Percentiles rank a stretch among this genome's conserved stretches.
phyloP scores from a whole-genome alignment of 1,284 basidiomycete species.

The Macrocystidia cucumis region DNA sequence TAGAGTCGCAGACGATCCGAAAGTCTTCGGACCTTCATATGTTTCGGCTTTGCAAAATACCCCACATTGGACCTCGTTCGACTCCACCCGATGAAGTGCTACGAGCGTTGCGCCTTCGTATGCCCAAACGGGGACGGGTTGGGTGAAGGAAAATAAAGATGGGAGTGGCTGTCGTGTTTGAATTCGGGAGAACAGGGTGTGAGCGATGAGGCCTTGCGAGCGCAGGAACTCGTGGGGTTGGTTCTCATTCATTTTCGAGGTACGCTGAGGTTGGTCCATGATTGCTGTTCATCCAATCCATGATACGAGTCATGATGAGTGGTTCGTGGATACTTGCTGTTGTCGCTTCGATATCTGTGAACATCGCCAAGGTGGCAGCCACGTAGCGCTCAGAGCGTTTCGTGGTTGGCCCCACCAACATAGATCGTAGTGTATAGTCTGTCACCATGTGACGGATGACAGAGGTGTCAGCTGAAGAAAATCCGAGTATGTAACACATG shows the following conservation, averaged over 20 bases:
- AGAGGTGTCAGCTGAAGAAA: no score
- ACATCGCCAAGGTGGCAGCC: conserved; percentile 31
- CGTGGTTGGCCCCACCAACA: conserved; percentile 22
- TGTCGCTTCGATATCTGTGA: conserved; percentile 25
- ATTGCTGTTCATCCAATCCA: conserved; percentile 25
- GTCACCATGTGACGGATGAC: conserved; percentile 26
- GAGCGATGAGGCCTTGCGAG: no score
- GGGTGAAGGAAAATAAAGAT: conserved; percentile 27
- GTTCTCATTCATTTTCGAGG: conserved; percentile 26
- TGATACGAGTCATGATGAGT: conserved; percentile 28
- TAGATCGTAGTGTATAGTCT: conserved; percentile 29
- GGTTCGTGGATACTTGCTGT: conserved; percentile 28
- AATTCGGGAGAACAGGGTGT: no score
- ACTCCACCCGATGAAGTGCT: conserved; percentile 17
- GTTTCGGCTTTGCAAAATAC: conserved; percentile 17
- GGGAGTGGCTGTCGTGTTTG: no score
- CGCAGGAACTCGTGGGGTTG: conserved; percentile 18
- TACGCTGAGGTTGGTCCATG: conserved; percentile 24
- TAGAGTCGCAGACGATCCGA: conserved; percentile 26
- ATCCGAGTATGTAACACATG: no score
- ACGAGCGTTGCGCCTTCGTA: conserved; percentile 25
- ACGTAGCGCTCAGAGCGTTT: conserved; percentile 29
- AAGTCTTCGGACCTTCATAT: no score
- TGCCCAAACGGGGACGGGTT: conserved; percentile 22
- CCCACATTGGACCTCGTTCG: conserved; percentile 17